Evolutionary conservation across 768 basidiomycete genomes (phyloP).

Genomic region (Fomitopsis pulvina): DNA sequence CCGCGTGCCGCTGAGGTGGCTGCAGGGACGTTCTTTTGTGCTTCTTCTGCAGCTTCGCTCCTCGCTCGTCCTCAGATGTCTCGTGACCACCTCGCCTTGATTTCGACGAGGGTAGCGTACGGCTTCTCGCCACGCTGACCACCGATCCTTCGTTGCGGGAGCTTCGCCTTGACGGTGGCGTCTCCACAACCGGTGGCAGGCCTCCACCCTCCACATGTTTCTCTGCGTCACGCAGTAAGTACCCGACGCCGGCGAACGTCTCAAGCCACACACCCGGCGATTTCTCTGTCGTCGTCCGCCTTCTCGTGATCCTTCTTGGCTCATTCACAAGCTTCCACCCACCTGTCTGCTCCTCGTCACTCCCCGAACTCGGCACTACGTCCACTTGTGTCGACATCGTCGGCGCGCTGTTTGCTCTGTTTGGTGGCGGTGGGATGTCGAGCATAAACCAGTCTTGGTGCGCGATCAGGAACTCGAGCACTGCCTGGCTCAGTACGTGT

Average conservation of each 20-base stretch:
- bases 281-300: constrained; percentile 51
- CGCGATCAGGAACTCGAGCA: constrained; percentile 93
- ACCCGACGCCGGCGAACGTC: background rate
- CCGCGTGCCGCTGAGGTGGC: constrained; percentile 8
- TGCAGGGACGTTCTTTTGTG: constrained; percentile 43
- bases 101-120: constrained; percentile 52
- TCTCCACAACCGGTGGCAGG: constrained; percentile 45
- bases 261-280: constrained; percentile 16
- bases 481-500: constrained; percentile 81
- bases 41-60: constrained; percentile 40
- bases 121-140: constrained; percentile 49
- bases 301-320: constrained; percentile 39
- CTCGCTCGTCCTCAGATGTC: constrained; percentile 31
- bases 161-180: constrained; percentile 25
- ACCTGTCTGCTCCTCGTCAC: constrained; percentile 38
- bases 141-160: constrained; percentile 21
- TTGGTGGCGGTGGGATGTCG: constrained; percentile 70
- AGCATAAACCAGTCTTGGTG: constrained; percentile 95
- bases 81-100: constrained; percentile 7
- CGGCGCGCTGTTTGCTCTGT: constrained; percentile 11
- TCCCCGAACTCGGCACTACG: constrained; percentile 15
- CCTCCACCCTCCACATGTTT: constrained; percentile 21
- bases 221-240: constrained; percentile 12
- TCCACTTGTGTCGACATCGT: constrained; percentile 22
- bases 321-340: constrained; percentile 49